Evolutionary conservation across 2,329 filamentous ascomycete genomes (phyloP), one percentile per base, ranked within the genome.

Genomic region (Parascedosporium putredinis): DNA sequence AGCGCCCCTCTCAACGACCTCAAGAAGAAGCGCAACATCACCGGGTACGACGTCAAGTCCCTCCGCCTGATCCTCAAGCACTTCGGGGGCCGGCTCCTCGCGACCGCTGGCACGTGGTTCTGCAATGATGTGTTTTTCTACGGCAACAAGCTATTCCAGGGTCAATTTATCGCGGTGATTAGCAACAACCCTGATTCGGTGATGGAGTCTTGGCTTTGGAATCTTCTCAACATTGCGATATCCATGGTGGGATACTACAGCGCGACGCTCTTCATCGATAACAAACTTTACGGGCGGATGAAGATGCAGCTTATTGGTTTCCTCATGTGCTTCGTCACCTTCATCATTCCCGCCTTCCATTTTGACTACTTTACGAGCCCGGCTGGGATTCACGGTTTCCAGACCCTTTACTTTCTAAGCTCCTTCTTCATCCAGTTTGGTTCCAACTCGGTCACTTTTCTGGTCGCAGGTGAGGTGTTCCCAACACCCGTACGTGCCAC

Each of bases 351-450:
- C 1, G 89, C 85, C 45, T 95, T 95, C 77, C 74, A 88, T 62
- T 95, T 83, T 71, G 65, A 86, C 0, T 89, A 93, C 78, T 96
- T 88, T 73, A 88, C 78, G 16, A 74, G 73, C 47, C 70, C 75
- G 1, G 72, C 73, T 3, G 80, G 88, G 59, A 84, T 95, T 64
- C 81, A 88, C 61, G 73, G 76, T 14, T 97, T 96, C 83, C 90
- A 95, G 73, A 82, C 90, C 62, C 95, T 97, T 88, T 95, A 96
- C 77, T 96, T 95, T 71, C 67, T 96, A 58, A 94, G 88, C 6
- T 95, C 88, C 20, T 97, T 96, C 75, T 97, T 97, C 83, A 96
- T 96, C 76, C 91, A 97, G 66, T 96, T 97, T 61, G 91, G 91
- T 8, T 91, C 91, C 67, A 97, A 96, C 76, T 84, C 82, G 43